Evolutionary conservation across 305 asterid genomes (phyloP).

Genomic region (Nicotiana rustica): DNA sequence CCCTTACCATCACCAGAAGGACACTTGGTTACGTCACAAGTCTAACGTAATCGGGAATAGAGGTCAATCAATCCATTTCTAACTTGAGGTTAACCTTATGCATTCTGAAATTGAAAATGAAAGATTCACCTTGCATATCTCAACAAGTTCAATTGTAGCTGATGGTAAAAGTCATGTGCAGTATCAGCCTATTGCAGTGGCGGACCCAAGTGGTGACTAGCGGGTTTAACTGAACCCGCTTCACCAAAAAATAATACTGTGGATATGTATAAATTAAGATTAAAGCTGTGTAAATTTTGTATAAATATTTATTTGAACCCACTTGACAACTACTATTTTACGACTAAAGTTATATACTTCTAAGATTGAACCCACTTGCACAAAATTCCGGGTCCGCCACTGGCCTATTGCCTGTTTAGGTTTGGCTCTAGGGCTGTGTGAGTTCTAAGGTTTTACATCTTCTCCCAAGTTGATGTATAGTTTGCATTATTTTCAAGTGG

Average conservation of each 20-base stretch:
- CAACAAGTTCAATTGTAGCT: not conserved
- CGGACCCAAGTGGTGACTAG: too few relatives aligned
- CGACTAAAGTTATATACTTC: too few relatives aligned
- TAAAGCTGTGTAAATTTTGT: too few relatives aligned
- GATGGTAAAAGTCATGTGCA: not conserved
- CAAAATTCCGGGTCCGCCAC: too few relatives aligned
- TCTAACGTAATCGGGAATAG: not conserved
- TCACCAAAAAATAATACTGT: too few relatives aligned
- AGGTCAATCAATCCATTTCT: not conserved
- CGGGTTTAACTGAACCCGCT: too few relatives aligned
- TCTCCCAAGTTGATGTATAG: not conserved
- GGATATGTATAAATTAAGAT: too few relatives aligned
- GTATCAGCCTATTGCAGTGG: not conserved
- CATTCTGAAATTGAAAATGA: not conserved
- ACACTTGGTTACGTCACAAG: not conserved
- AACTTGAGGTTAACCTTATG: not conserved
- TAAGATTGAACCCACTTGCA: too few relatives aligned
- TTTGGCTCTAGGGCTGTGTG: not conserved
- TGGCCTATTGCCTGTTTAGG: not conserved
- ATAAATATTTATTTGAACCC: too few relatives aligned
- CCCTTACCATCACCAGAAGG: not conserved
- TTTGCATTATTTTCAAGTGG: not conserved
- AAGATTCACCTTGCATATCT: not conserved
- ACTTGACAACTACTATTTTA: too few relatives aligned
- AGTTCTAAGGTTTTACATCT: not conserved